Percentiles rank a stretch among this genome's conserved stretches.
These are phyloP conservation scores for Aegilops tauschii DNA, from an alignment of 176 grass and related monocot species.

Conservation along the genomic window DNA sequence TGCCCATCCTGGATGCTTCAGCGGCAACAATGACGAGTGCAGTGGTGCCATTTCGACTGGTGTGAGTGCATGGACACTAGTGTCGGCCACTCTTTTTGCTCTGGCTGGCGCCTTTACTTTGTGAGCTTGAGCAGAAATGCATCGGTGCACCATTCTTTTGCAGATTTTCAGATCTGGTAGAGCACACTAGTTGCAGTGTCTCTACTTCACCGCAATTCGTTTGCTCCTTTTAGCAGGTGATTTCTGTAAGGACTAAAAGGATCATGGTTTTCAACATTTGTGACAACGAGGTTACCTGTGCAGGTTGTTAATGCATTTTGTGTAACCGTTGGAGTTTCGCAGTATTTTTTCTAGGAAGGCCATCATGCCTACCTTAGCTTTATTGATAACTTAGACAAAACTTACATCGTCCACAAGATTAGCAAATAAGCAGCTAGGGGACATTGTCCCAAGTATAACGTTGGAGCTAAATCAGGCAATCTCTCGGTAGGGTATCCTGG, in stretches of 20 bases:
- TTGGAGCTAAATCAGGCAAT: too few relatives aligned
- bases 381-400: too few relatives aligned
- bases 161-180: slow-evolving; percentile 7
- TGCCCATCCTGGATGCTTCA: slow-evolving; percentile 71
- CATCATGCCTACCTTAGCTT: too few relatives aligned
- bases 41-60: slow-evolving; percentile 21
- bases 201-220: slow-evolving; percentile 19
- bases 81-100: slow-evolving; percentile 18
- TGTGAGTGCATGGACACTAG: neutral
- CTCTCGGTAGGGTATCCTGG: too few relatives aligned
- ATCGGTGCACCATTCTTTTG: slow-evolving; percentile 36
- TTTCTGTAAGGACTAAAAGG: neutral
- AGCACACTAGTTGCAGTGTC: neutral
- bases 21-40: slow-evolving; percentile 81
- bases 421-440: too few relatives aligned
- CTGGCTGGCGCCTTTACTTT: slow-evolving; percentile 36
- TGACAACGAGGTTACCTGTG: neutral
- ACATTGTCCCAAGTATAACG: too few relatives aligned
- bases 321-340: neutral
- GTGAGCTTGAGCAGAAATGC: slow-evolving; percentile 31
- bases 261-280: slow-evolving; percentile 22
- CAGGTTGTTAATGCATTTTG: slow-evolving; percentile 12
- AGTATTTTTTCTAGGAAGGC: neutral
- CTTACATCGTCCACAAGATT: too few relatives aligned
- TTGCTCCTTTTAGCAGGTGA: slow-evolving; percentile 32